Evolutionary conservation across 176 grass and related monocot species (phyloP).

Genomic region (Secale cereale): DNA sequence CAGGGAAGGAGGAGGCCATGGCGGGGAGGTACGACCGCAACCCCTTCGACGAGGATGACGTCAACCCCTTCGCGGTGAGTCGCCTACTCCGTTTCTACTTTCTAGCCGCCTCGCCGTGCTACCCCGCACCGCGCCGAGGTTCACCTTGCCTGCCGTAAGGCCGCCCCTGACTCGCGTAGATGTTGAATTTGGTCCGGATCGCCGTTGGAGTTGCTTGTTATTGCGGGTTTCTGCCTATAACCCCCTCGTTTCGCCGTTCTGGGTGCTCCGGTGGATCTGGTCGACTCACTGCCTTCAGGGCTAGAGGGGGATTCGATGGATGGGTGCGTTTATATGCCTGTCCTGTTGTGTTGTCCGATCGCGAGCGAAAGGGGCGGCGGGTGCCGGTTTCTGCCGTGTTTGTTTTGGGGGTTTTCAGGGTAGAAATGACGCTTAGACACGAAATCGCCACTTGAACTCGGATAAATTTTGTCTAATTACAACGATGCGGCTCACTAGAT

Average conservation of each 20-base stretch:
- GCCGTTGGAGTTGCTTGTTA: neutral
- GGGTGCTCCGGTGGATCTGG: conserved; percentile 33
- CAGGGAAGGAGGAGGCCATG: conserved; percentile 40
- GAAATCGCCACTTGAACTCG: neutral
- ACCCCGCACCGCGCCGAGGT: neutral
- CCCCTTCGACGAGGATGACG: conserved; percentile 92
- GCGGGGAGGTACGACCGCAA: conserved; percentile 89
- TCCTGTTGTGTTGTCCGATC: conserved; percentile 8
- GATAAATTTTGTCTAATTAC: neutral
- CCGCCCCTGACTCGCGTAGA: no score
- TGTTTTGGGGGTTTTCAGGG: neutral
- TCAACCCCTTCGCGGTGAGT: conserved; percentile 91
- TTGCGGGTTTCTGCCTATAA: neutral
- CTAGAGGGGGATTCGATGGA: neutral
- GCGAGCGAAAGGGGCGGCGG: neutral
- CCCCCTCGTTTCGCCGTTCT: neutral
- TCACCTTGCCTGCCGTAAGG: neutral
- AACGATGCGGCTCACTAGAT: neutral
- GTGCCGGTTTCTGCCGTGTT: neutral
- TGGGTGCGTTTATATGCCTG: neutral
- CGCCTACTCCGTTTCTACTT: neutral
- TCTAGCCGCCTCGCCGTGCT: neutral
- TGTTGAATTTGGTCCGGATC: neutral
- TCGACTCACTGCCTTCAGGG: neutral
- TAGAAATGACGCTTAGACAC: neutral